Evolutionary conservation across 2,329 filamentous ascomycete species (phyloP), one percentile per base, ranked within the genome.

Genomic region (Sordariomycetes sp.): DNA sequence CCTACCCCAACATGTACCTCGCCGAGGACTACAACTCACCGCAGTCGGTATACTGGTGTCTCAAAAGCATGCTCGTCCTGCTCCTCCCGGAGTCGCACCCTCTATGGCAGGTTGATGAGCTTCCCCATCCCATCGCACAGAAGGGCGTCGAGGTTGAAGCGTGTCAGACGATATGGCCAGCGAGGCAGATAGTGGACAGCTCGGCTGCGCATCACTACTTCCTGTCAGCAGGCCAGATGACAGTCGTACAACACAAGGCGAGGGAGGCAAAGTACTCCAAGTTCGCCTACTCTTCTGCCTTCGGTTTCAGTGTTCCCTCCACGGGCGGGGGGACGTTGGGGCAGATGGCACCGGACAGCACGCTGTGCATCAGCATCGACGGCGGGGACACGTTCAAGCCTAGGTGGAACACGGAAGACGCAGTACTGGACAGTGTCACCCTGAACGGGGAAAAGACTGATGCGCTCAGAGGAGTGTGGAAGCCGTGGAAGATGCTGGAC

Each of bases 11-110:
- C 40, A 70, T 71, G 63, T 73, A 64, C 42, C 60, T 74, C 58
- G 54, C 56, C 23, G 70, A 75, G 44, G 65, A 72, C 40, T 74
- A 75, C 46, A 74, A 74, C 43, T 74, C 70, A 2, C 68, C 70
- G 0, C 70, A 74, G 39, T 73, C 68, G 0, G 55, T 61, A 0
- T 75, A 73, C 42, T 74, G 70, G 70, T 63, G 59, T 7, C 47
- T 73, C 16, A 74, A 74, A 37, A 61, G 63, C 0, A 58, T 74
- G 4, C 49, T 70, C 1, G 58, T 56, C 0, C 46, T 70, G 0
- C 54, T 51, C 0, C 36, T 73, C 0, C 39, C 51, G 0, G 39
- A 44, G 2, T 39, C 46, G 0, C 52, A 69, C 30, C 44, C 51
- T 0, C 73, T 75, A 35, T 75, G 70, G 70, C 46, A 43, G 0